phyloP scores from a whole-genome alignment of 2,329 filamentous ascomycete genomes.

The Epichloe glyceriae region DNA sequence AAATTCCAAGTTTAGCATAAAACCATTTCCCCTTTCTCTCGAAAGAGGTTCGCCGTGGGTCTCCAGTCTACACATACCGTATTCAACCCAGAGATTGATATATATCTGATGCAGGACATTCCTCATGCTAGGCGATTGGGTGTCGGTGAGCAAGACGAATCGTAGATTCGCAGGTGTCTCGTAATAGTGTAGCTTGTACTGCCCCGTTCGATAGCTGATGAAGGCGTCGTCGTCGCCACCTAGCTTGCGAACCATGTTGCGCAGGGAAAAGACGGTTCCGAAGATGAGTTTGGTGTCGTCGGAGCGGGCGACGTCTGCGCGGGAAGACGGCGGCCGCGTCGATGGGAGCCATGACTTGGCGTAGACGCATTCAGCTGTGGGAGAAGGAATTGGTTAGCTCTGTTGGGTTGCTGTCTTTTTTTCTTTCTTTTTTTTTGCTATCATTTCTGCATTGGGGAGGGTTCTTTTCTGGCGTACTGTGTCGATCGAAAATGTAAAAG shows the following conservation, averaged over 20 bases:
- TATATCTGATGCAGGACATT: constrained; percentile 97
- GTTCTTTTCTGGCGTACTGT: constrained; percentile 51
- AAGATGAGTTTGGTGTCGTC: constrained; percentile 97
- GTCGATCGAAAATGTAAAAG: constrained; percentile 97
- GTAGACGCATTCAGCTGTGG: constrained; percentile 90
- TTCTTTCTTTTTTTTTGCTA: no score
- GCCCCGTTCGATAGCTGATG: constrained; percentile 79
- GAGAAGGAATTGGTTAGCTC: background rate
- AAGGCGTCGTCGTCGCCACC: constrained; percentile 92
- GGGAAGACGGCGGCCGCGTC: constrained; percentile 25
- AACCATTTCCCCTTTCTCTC: no score
- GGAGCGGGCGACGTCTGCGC: constrained; percentile 34
- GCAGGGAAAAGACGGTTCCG: constrained; percentile 87
- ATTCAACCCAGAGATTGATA: constrained; percentile 95
- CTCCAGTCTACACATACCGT: constrained; percentile 39
- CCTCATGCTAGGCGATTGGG: constrained; percentile 75
- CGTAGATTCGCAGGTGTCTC: constrained; percentile 93
- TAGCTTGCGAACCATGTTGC: constrained; percentile 93
- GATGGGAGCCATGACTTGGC: constrained; percentile 65
- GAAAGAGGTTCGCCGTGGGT: no score
- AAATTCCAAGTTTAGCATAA: background rate
- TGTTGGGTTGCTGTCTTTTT: background rate
- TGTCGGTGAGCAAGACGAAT: constrained; percentile 93
- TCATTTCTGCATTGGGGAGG: no score
- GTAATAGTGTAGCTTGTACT: constrained; percentile 99